Evolutionary conservation across 345 rosid genomes (phyloP).

Genomic region (Eucalyptus erythrocorys): DNA sequence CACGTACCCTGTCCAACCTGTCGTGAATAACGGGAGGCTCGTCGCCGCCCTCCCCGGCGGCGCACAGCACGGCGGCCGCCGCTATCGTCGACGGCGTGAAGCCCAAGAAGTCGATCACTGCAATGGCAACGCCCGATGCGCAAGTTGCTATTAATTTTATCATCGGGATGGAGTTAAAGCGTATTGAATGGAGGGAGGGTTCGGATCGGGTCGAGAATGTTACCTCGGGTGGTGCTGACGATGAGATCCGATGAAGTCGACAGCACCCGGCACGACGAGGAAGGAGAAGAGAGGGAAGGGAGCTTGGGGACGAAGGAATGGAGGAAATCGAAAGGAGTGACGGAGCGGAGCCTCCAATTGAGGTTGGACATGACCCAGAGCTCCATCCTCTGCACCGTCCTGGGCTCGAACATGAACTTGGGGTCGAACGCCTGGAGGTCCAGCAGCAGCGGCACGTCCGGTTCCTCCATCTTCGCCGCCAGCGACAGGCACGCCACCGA

Average conservation of each 20-base stretch:
- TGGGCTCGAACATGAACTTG: slow-evolving; percentile 40
- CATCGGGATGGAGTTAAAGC: neutral
- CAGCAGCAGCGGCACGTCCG: slow-evolving; percentile 28
- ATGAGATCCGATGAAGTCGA: slow-evolving; percentile 41
- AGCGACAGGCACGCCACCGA: slow-evolving; percentile 61
- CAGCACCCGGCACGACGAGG: slow-evolving; percentile 5
- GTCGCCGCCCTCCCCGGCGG: slow-evolving; percentile 9
- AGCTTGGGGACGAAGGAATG: slow-evolving; percentile 25
- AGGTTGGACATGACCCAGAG: slow-evolving; percentile 37
- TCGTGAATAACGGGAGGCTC: slow-evolving; percentile 1
- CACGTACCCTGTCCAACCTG: slow-evolving; percentile 26
- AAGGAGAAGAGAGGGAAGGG: slow-evolving; percentile 1
- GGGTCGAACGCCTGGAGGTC: slow-evolving; percentile 45
- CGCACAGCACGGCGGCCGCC: slow-evolving; percentile 39
- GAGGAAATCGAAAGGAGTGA: slow-evolving; percentile 52
- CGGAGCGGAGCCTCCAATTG: slow-evolving; percentile 37
- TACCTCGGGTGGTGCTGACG: slow-evolving; percentile 44
- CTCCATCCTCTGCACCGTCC: slow-evolving; percentile 51
- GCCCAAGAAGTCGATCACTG: slow-evolving; percentile 51
- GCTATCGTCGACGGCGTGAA: slow-evolving; percentile 41
- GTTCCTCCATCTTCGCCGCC: slow-evolving; percentile 63
- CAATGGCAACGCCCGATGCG: neutral
- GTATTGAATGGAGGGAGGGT: neutral
- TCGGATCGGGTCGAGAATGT: neutral
- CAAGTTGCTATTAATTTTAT: neutral